Evolutionary conservation across 495 filamentous ascomycete species (phyloP).

Genomic region (Aspergillus nanangensis): DNA sequence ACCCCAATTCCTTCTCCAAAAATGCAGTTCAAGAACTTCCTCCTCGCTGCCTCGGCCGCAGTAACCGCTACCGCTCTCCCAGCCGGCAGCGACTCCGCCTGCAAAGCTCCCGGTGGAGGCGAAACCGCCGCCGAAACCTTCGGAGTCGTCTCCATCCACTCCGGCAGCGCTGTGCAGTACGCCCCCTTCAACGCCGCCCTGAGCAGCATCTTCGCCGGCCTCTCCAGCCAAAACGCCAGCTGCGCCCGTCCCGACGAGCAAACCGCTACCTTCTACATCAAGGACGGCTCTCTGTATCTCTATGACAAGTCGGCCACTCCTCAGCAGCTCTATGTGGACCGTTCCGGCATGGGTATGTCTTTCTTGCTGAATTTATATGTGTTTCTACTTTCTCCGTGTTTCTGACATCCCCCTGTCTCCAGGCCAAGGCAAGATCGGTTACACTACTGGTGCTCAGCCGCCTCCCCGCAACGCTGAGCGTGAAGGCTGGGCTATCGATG

Average conservation of each 20-base stretch:
- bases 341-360: constrained; percentile 48
- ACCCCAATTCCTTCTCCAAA: no score
- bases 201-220: constrained; percentile 39
- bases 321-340: constrained; percentile 49
- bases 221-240: constrained; percentile 36
- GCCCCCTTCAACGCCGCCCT: constrained; percentile 33
- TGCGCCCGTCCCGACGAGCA: constrained; percentile 35
- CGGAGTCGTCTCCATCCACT: constrained; percentile 43
- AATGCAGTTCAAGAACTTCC: constrained; percentile 27
- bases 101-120: no score
- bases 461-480: constrained; percentile 37
- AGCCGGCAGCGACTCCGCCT: constrained; percentile 10
- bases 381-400: no score
- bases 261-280: constrained; percentile 44
- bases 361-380: no score
- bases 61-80: constrained; percentile 21
- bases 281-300: constrained; percentile 42
- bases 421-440: constrained; percentile 49
- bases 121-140: no score
- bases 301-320: constrained; percentile 31
- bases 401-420: no score
- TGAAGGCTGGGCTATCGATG: constrained; percentile 37
- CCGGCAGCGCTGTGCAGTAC: constrained; percentile 42
- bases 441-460: constrained; percentile 37
- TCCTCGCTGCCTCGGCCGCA: constrained; percentile 20